A percentile compares a stretch with the other conserved stretches of the same genome.
Conservation (phyloP, 2,329 filamentous ascomycete genomes). For the Aspergillus aculeatus region DNA sequence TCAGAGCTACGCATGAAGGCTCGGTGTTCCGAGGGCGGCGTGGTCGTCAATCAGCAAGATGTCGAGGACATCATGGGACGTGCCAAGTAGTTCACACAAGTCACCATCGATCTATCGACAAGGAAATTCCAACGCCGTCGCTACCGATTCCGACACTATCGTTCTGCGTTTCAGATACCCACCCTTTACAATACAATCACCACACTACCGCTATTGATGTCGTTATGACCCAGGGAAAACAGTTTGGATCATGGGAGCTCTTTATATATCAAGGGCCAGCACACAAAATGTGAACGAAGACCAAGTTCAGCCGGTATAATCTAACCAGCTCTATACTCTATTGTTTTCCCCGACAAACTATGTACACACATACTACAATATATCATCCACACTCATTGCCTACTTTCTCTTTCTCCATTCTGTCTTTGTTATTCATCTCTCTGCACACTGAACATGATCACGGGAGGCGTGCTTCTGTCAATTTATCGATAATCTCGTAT, state of each 20-base stretch:
- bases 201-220: conserved; percentile 4
- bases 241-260: conserved; percentile 1
- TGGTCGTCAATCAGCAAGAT: conserved; percentile 84
- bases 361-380: conserved; percentile 3
- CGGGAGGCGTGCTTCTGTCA: conserved; percentile 7
- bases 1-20: conserved; percentile 93
- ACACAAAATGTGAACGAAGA: background rate
- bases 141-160: background rate
- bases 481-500: background rate
- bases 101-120: background rate
- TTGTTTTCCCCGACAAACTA: background rate
- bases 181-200: conserved; percentile 1
- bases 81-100: conserved; percentile 25
- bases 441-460: conserved; percentile 9
- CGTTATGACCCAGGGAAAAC: conserved; percentile 5
- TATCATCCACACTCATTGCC: background rate
- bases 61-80: conserved; percentile 73
- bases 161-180: conserved; percentile 10
- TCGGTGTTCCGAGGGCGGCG: conserved; percentile 84
- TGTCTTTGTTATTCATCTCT: conserved; percentile 5
- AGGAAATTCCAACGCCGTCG: background rate
- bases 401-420: conserved; percentile 4
- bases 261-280: background rate
- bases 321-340: background rate
- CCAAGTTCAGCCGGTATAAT: background rate